Evolutionary conservation across 805 yeast genomes (phyloP).

Genomic region (Henningerozyma blattae): DNA sequence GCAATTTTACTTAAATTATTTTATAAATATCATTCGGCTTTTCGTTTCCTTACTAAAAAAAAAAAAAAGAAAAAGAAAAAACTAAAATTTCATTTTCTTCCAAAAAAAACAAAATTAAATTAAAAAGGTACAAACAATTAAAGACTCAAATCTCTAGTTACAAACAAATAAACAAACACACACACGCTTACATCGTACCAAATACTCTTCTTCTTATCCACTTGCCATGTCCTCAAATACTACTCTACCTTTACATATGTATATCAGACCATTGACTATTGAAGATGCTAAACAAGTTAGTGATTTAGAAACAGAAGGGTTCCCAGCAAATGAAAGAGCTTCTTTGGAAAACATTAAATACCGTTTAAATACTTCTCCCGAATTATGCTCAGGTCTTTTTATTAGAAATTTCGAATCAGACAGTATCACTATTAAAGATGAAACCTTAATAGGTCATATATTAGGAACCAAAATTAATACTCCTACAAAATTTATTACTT

Average conservation of each 20-base stretch:
- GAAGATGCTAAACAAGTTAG: constrained; percentile 55
- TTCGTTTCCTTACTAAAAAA: no score
- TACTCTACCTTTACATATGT: constrained; percentile 45
- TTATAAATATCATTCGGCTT: no score
- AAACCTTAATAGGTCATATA: constrained; percentile 65
- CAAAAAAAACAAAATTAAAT: no score
- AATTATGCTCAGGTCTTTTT: constrained; percentile 79
- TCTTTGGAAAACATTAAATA: constrained; percentile 50
- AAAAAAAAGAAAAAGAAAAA: no score
- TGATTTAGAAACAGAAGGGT: constrained; percentile 54
- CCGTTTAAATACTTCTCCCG: constrained; percentile 76
- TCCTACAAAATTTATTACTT: constrained; percentile 12
- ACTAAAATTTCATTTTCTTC: no score
- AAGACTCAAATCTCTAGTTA: no score
- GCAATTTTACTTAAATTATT: no score
- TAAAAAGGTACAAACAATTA: no score
- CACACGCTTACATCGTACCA: no score
- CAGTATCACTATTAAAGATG: constrained; percentile 33
- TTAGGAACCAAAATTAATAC: constrained; percentile 55
- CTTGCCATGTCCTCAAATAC: constrained; percentile 2
- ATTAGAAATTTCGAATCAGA: constrained; percentile 45
- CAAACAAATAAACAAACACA: no score
- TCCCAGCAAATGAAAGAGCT: constrained; percentile 61
- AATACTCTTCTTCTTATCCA: background rate
- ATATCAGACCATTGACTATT: constrained; percentile 67